Percentiles rank a stretch among this genome's conserved stretches.
These are phyloP conservation scores for Waltiozyma sp. DNA, from an alignment of 1,139 yeast species.

Conservation along the genomic window DNA sequence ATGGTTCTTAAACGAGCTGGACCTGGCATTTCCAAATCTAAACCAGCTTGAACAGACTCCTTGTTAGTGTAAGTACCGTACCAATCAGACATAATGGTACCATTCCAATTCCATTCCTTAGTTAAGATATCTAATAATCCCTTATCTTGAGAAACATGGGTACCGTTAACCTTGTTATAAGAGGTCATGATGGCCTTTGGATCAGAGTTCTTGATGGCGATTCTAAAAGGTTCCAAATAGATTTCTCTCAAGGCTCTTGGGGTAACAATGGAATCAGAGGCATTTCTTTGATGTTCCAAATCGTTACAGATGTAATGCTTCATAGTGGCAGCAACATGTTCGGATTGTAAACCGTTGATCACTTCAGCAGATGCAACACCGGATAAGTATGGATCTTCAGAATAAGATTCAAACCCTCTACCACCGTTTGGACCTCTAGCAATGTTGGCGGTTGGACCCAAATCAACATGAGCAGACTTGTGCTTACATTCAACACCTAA, in stretches of 20 bases:
- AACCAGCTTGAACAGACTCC: conserved; percentile 40
- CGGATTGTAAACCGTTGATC: conserved; percentile 43
- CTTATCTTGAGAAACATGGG: conserved; percentile 38
- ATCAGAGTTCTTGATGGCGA: conserved; percentile 36
- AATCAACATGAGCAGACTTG: conserved; percentile 46
- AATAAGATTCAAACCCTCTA: conserved; percentile 51
- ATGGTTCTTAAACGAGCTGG: conserved; percentile 36
- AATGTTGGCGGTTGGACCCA: conserved; percentile 47
- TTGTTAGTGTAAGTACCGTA: conserved; percentile 43
- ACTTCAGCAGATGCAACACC: conserved; percentile 40
- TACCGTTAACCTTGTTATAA: conserved; percentile 50
- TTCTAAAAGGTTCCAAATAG: conserved; percentile 50
- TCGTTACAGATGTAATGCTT: conserved; percentile 56
- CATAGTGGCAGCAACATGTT: conserved; percentile 43
- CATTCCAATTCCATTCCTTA: conserved; percentile 46
- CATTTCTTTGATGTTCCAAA: conserved; percentile 43
- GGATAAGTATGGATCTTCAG: conserved; percentile 50
- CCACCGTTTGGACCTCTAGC: conserved; percentile 56
- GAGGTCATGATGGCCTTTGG: conserved; percentile 50
- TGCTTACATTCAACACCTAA: conserved; percentile 40
- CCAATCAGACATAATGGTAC: conserved; percentile 54
- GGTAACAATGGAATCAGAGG: conserved; percentile 36
- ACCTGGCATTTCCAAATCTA: conserved; percentile 58
- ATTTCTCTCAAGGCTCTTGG: conserved; percentile 52
- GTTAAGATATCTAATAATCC: conserved; percentile 35